Evolutionary conservation across 768 basidiomycete genomes (phyloP).

Genomic region (Obba rivulosa): DNA sequence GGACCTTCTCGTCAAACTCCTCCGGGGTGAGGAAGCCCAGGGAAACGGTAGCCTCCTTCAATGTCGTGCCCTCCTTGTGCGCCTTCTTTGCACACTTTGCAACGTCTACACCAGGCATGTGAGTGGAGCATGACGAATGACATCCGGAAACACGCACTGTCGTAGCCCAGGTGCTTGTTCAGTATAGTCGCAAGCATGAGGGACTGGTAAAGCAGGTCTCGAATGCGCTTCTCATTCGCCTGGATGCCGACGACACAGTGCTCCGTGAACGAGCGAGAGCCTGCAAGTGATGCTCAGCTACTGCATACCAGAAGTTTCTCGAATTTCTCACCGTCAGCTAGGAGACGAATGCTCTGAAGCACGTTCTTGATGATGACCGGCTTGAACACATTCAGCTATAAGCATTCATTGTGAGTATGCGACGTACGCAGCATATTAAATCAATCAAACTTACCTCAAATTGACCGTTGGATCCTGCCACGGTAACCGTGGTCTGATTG

Average conservation of each 20-base stretch:
- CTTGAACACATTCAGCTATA: slow-evolving; percentile 95
- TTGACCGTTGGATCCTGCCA: slow-evolving; percentile 93
- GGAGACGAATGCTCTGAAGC: slow-evolving; percentile 88
- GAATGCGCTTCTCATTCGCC: slow-evolving; percentile 94
- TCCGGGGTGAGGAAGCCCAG: slow-evolving; percentile 83
- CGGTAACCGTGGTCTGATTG: slow-evolving; percentile 87
- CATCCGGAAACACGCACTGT: slow-evolving; percentile 59
- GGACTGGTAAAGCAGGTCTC: slow-evolving; percentile 85
- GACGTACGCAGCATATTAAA: background rate
- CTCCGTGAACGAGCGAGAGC: slow-evolving; percentile 90
- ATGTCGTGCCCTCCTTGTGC: slow-evolving; percentile 95
- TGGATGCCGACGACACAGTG: slow-evolving; percentile 95
- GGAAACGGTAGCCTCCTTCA: slow-evolving; percentile 90
- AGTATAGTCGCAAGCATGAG: slow-evolving; percentile 98
- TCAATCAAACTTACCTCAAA: slow-evolving; percentile 71
- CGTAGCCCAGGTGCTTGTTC: slow-evolving; percentile 94
- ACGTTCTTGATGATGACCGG: slow-evolving; percentile 99
- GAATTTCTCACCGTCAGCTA: slow-evolving; percentile 71
- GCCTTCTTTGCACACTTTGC: slow-evolving; percentile 99
- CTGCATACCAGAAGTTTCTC: background rate
- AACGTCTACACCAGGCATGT: slow-evolving; percentile 61
- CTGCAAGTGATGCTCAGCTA: slow-evolving; percentile 29
- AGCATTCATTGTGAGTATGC: background rate
- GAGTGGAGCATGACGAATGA: background rate
- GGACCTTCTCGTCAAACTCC: slow-evolving; percentile 92